A percentile compares a stretch with the other conserved stretches of the same genome.
These are phyloP conservation scores for Spironucleus salmonicida DNA, from an alignment of 208 protist genomes.

Conservation along the genomic window DNA sequence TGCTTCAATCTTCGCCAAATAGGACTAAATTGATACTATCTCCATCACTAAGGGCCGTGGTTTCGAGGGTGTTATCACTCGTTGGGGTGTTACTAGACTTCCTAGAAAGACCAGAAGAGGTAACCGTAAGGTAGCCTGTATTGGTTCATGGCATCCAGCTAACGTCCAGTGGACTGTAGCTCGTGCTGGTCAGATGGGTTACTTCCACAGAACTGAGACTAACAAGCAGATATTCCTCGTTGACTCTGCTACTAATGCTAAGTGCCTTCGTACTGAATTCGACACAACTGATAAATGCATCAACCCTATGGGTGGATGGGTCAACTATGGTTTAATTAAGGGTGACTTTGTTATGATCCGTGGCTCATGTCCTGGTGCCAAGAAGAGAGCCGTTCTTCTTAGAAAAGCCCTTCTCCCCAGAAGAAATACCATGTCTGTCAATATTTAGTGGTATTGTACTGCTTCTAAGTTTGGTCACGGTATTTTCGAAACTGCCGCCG, in stretches of 20 bases:
- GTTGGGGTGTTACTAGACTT: constrained; percentile 82
- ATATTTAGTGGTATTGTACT: constrained; percentile 96
- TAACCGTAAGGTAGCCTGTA: constrained; percentile 96
- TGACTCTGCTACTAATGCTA: constrained; percentile 47
- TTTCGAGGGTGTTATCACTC: constrained; percentile 83
- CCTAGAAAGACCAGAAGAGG: constrained; percentile 94
- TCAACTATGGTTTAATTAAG: constrained; percentile 85
- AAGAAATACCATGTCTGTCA: constrained; percentile 62
- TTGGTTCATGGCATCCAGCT: constrained; percentile 94
- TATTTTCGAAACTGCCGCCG: constrained; percentile 89
- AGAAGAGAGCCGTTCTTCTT: constrained; percentile 87
- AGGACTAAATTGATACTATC: constrained; percentile 37
- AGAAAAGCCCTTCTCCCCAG: constrained; percentile 75
- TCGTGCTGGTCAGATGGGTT: constrained; percentile 93
- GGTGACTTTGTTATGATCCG: constrained; percentile 94
- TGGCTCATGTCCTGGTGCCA: constrained; percentile 51
- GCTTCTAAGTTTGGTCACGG: constrained; percentile 94
- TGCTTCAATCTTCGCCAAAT: constrained; percentile 46
- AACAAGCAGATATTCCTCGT: constrained; percentile 99
- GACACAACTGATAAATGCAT: constrained; percentile 94
- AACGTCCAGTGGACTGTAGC: constrained; percentile 83
- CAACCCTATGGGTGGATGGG: constrained; percentile 95
- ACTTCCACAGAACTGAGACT: constrained; percentile 88
- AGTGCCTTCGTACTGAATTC: constrained; percentile 74
- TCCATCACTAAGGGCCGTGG: constrained; percentile 62